These are phyloP conservation scores for Lepiota brunneoincarnata DNA, from an alignment of 768 basidiomycete species.

Conservation along the genomic window DNA sequence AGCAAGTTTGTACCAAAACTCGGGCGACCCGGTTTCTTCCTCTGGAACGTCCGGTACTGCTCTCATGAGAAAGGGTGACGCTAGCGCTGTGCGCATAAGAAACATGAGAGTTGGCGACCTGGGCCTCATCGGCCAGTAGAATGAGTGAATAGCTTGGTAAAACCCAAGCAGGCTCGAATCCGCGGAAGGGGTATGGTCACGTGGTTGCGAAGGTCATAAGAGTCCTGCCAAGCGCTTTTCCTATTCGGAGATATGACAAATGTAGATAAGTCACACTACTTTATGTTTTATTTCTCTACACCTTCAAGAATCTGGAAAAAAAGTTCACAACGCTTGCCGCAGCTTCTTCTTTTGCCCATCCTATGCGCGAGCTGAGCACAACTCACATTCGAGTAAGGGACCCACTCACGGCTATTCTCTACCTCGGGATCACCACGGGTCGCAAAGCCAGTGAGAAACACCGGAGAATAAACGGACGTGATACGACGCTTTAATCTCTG, in stretches of 20 bases:
- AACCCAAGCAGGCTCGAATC: not conserved
- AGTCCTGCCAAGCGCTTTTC: not conserved
- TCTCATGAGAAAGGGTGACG: constrained; percentile 19
- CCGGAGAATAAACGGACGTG: constrained; percentile 58
- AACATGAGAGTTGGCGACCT: constrained; percentile 21
- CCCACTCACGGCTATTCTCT: constrained; percentile 34
- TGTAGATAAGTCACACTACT: too few relatives aligned
- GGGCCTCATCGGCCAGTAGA: constrained; percentile 16
- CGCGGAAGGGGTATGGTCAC: not conserved
- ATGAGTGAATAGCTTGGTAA: not conserved
- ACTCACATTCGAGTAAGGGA: not conserved
- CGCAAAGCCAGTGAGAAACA: constrained; percentile 46
- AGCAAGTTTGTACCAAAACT: constrained; percentile 73
- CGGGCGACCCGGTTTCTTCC: constrained; percentile 41
- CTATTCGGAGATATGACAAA: too few relatives aligned
- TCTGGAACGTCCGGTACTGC: not conserved
- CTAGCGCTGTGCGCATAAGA: constrained; percentile 22
- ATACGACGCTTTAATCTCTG: constrained; percentile 47
- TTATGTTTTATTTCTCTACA: not conserved
- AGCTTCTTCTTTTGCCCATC: constrained; percentile 61
- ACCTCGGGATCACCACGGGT: constrained; percentile 42
- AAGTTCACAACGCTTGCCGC: constrained; percentile 48
- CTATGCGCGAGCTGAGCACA: constrained; percentile 25
- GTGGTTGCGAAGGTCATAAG: not conserved
- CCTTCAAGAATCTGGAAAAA: constrained; percentile 44